Conservation (phyloP, 305 asterid species). For the Solanum hybrid region DNA sequence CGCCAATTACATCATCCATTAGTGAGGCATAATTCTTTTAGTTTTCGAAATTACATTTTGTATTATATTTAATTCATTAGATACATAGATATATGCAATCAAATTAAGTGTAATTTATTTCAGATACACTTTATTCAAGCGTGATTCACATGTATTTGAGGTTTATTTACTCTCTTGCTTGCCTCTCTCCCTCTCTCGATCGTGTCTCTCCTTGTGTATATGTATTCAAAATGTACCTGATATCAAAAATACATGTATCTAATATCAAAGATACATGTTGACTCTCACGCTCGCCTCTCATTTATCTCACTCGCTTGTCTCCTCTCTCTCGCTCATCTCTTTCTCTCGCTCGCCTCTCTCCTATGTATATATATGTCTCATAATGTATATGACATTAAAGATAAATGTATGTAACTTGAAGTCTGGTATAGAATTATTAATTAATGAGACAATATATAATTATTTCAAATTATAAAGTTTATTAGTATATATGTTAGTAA, state of each 20-base stretch:
- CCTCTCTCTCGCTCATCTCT: too few species aligned
- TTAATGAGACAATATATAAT: not conserved
- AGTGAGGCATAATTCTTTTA: not conserved
- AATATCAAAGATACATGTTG: not conserved
- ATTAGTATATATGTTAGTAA: not conserved
- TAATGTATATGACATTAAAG: not conserved
- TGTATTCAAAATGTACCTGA: not conserved
- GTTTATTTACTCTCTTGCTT: not conserved
- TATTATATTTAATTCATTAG: not conserved
- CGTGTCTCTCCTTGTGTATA: fast-evolving
- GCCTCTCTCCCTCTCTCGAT: not conserved
- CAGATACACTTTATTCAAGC: not conserved
- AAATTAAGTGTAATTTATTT: not conserved
- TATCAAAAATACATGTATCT: not conserved
- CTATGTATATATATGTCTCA: not conserved
- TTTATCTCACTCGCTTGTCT: not conserved
- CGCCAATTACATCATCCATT: not conserved
- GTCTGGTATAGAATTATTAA: not conserved
- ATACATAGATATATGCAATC: fast-evolving
- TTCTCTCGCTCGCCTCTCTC: not conserved
- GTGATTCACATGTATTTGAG: not conserved
- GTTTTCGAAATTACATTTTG: not conserved
- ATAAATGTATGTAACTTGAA: not conserved
- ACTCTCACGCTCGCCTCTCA: not conserved
- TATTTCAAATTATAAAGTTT: not conserved